These are phyloP conservation scores for Hibiscus syriacus DNA, from an alignment of 345 rosid species.

Conservation along the genomic window DNA sequence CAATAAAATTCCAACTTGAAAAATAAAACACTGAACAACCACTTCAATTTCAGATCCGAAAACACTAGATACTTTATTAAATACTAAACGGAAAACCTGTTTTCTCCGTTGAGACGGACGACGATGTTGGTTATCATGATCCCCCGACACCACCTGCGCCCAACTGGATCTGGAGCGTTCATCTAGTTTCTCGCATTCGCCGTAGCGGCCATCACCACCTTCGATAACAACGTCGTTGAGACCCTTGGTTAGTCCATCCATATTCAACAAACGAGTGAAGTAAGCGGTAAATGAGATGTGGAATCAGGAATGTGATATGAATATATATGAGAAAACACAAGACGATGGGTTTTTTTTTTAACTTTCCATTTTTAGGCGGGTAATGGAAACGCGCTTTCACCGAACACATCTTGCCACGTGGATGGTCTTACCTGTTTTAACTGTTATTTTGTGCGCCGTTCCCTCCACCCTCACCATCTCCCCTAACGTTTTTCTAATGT, in stretches of 20 bases:
- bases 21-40: background rate
- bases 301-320: background rate
- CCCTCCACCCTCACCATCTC: background rate
- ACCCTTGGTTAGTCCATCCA: slow-evolving; percentile 79
- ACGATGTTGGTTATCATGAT: slow-evolving; percentile 27
- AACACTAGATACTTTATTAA: background rate
- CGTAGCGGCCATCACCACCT: slow-evolving; percentile 17
- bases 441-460: background rate
- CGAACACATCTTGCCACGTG: background rate
- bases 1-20: background rate
- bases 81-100: slow-evolving; percentile 20
- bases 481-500: background rate
- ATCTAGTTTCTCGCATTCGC: slow-evolving; percentile 25
- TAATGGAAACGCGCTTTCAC: background rate
- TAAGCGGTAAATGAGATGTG: background rate
- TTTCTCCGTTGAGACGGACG: slow-evolving; percentile 17
- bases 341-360: background rate
- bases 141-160: slow-evolving; percentile 85
- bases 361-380: background rate
- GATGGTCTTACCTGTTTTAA: background rate
- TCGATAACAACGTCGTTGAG: slow-evolving; percentile 48
- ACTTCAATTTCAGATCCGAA: background rate
- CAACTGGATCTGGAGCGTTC: slow-evolving; percentile 68
- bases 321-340: background rate
- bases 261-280: background rate